Evolutionary conservation across 129 eudicot species (phyloP).

Genomic region (Lactuca sativa): DNA sequence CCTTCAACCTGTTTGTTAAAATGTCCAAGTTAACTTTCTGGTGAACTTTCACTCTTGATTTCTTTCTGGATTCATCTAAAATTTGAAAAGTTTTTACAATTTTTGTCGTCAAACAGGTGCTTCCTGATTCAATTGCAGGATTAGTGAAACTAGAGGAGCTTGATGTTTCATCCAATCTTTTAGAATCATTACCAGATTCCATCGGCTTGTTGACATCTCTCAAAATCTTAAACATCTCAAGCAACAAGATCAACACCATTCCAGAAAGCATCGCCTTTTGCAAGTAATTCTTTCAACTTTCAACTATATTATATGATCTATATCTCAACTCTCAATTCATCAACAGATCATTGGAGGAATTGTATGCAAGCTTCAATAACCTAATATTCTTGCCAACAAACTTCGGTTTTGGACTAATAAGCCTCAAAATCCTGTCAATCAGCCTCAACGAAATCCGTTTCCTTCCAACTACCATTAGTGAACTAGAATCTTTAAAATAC

Average conservation of each 20-base stretch:
- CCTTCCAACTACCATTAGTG: conserved; percentile 48
- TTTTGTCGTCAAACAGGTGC: conserved; percentile 30
- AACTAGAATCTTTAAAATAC: conserved; percentile 42
- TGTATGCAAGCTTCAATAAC: conserved; percentile 61
- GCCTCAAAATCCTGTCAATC: conserved; percentile 38
- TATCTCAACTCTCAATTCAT: background rate
- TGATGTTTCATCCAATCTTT: conserved; percentile 48
- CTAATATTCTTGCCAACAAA: conserved; percentile 46
- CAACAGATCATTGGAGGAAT: conserved; percentile 47
- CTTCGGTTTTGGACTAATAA: conserved; percentile 54
- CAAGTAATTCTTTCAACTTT: conserved; percentile 35
- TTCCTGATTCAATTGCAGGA: conserved; percentile 58
- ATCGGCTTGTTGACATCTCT: conserved; percentile 55
- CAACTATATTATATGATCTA: too few relatives aligned
- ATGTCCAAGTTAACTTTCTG: background rate
- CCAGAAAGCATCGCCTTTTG: conserved; percentile 61
- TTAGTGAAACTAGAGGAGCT: conserved; percentile 52
- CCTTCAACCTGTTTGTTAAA: conserved; percentile 12
- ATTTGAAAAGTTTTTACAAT: background rate
- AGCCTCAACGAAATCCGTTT: conserved; percentile 48
- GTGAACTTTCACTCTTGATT: conserved; percentile 7
- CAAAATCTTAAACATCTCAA: conserved; percentile 41
- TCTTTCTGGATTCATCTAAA: too few relatives aligned
- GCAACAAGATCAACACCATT: conserved; percentile 48
- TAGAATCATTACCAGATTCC: conserved; percentile 49